These are phyloP conservation scores for Tricholoma flavovirens DNA, from an alignment of 768 basidiomycete species.

Conservation along the genomic window DNA sequence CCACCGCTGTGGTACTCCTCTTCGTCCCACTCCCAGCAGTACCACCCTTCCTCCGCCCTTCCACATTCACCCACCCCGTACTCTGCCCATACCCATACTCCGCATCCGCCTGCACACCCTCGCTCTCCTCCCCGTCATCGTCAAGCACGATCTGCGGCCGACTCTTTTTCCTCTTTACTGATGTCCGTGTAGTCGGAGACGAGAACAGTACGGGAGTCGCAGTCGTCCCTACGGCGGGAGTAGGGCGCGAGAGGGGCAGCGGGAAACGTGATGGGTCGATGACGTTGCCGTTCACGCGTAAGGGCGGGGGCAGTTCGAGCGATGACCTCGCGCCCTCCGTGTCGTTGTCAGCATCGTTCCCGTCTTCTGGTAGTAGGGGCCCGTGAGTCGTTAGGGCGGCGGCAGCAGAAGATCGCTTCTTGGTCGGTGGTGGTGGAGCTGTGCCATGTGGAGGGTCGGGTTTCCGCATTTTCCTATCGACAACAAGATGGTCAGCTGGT, in stretches of 20 bases:
- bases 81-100: constrained; percentile 37
- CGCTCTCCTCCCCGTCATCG: constrained; percentile 55
- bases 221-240: constrained; percentile 19
- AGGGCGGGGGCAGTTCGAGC: constrained; percentile 23
- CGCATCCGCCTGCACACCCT: constrained; percentile 66
- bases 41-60: constrained; percentile 45
- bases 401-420: constrained; percentile 44
- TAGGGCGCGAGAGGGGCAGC: constrained; percentile 30
- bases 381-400: constrained; percentile 31
- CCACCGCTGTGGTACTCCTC: constrained; percentile 30
- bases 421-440: constrained; percentile 21
- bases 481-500: not conserved
- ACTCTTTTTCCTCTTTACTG: constrained; percentile 49
- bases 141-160: constrained; percentile 38
- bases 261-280: constrained; percentile 32
- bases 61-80: constrained; percentile 47
- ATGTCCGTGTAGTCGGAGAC: constrained; percentile 24
- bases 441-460: constrained; percentile 51
- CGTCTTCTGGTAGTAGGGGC: constrained; percentile 17
- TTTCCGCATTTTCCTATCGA: constrained; percentile 79
- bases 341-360: constrained; percentile 31
- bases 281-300: constrained; percentile 17
- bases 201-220: constrained; percentile 20
- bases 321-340: constrained; percentile 29
- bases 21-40: constrained; percentile 22